Evolutionary conservation across 257 asterid genomes (phyloP).

Genomic region (Mentha longifolia): DNA sequence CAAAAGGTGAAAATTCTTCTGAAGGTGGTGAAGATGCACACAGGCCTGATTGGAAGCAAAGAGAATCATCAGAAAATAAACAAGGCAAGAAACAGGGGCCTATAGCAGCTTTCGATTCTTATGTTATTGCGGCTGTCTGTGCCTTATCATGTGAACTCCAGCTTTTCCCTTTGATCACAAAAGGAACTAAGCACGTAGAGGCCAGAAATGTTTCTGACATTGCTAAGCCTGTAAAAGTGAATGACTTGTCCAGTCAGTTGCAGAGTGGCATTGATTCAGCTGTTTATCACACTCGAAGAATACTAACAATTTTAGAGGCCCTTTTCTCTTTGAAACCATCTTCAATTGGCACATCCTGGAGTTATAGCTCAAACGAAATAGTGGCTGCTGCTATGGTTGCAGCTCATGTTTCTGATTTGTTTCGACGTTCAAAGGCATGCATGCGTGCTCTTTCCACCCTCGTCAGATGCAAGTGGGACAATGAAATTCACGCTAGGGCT

Average conservation of each 20-base stretch:
- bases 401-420: conserved; percentile 95
- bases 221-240: conserved; percentile 55
- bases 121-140: conserved; percentile 97
- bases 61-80: conserved; percentile 45
- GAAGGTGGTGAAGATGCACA: conserved; percentile 48
- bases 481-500: conserved; percentile 79
- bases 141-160: conserved; percentile 97
- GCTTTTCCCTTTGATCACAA: conserved; percentile 78
- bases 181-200: conserved; percentile 50
- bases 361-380: conserved; percentile 90
- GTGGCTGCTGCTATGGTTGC: conserved; percentile 99
- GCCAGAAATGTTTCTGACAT: conserved; percentile 35
- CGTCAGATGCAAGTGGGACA: conserved; percentile 91
- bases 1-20: conserved; percentile 60
- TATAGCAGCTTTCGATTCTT: conserved; percentile 95
- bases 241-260: conserved; percentile 55
- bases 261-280: conserved; percentile 78
- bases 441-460: conserved; percentile 85
- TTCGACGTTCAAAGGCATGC: conserved; percentile 95
- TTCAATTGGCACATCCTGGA: conserved; percentile 88
- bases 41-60: conserved; percentile 45
- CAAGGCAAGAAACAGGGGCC: conserved; percentile 81
- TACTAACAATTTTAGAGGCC: conserved; percentile 92
- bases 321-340: conserved; percentile 97
- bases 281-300: conserved; percentile 82